These are phyloP conservation scores for Lasiodiplodia gonubiensis DNA, from an alignment of 2,329 filamentous ascomycete genomes.

Conservation along the genomic window DNA sequence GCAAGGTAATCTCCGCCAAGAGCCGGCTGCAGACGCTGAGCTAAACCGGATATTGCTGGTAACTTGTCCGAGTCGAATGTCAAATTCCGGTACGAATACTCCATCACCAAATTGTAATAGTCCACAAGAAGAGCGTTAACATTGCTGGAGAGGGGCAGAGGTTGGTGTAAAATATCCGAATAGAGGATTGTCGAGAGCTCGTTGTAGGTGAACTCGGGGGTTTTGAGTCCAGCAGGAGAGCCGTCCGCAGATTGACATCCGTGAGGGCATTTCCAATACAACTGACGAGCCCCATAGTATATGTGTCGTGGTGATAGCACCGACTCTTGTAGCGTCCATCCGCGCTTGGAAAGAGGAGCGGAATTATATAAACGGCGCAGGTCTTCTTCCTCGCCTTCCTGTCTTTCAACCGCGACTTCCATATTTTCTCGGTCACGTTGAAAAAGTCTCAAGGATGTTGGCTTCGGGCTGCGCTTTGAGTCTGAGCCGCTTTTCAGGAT, in stretches of 20 bases:
- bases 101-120: background rate
- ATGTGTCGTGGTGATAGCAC: background rate
- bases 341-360: background rate
- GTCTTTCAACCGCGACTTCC: background rate
- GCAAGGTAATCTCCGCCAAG: background rate
- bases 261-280: background rate
- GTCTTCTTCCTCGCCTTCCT: background rate
- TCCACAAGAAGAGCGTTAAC: background rate
- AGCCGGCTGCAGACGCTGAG: background rate
- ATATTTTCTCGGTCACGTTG: background rate
- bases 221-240: background rate
- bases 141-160: background rate
- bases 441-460: background rate
- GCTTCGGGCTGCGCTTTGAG: background rate
- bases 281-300: background rate
- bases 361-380: background rate
- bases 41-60: background rate
- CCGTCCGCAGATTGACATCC: background rate
- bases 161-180: background rate
- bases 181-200: background rate
- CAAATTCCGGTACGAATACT: background rate
- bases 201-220: background rate
- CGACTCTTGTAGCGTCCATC: slow-evolving; percentile 6
- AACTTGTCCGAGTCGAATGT: background rate
- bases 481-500: background rate